Evolutionary conservation across 2,329 filamentous ascomycete species (phyloP), one percentile per base, ranked within the genome.

Genomic region (Bretziella fagacearum): DNA sequence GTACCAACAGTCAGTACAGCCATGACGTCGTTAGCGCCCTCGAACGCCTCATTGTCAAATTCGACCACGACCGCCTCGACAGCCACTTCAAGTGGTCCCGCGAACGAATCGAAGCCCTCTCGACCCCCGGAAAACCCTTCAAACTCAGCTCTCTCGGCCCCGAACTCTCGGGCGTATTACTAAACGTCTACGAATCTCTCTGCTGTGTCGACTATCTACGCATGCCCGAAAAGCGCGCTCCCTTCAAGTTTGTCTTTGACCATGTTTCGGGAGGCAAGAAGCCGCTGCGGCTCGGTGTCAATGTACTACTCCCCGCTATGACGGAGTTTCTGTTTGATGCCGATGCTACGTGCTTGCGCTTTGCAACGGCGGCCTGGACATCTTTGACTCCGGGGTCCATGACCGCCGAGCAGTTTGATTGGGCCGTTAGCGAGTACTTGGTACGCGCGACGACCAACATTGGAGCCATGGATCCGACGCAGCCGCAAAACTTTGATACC

Each of bases 101-200:
- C 22, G 32, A 50, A 25, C 44, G 41, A 27, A 47, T 50, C 32
- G 40, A 47, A n/a, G 48, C 44, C 4, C 26, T 47, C 6, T 25
- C 40, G 20, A 15, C 33, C 13, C 33, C 48, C 5, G 40, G 45
- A 7, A 50, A 50, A 25, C 44, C 44, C 3, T 72, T 73, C 58
- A 66, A 64, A 40, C 66, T 68, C 33, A 56, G 62, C 0, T 64
- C 65, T 45, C 62, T 73, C 30, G 66, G 65, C 10, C 62, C 64
- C 17, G 59, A 69, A 5, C 63, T 72, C 23, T 64, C 71, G 1
- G 65, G 73, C 23, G 76, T 84, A 5, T 73, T 93, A 44, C 73
- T 91, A 50, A 80, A 84, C 8, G 74, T 96, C 25, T 94, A 93
- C 56, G 89, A 96, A 60, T 80, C 82, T 0, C 65, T 96, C 44